These are phyloP conservation scores for Craspedostauros australis DNA, from an alignment of 108 stramenopile species.

Conservation along the genomic window DNA sequence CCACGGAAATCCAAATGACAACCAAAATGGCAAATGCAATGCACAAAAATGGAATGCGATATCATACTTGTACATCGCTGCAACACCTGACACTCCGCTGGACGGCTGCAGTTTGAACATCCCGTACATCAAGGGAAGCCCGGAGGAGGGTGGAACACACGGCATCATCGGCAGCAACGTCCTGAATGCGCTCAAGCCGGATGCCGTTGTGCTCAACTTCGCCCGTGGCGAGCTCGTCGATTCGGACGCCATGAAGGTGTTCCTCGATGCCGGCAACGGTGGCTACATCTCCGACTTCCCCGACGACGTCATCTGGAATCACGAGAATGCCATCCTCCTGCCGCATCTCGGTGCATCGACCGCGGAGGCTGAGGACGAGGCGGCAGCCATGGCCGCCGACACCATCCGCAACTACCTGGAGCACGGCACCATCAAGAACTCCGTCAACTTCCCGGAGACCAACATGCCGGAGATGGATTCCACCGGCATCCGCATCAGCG, in stretches of 20 bases:
- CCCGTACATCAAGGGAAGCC: constrained; percentile 60
- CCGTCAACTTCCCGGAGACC: constrained; percentile 67
- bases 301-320: constrained; percentile 49
- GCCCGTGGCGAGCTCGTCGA: constrained; percentile 83
- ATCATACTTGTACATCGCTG: too few relatives aligned
- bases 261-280: constrained; percentile 51
- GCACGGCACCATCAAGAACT: constrained; percentile 50
- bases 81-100: too few relatives aligned
- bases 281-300: constrained; percentile 62
- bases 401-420: constrained; percentile 59
- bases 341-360: constrained; percentile 84
- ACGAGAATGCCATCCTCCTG: constrained; percentile 56
- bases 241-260: constrained; percentile 62
- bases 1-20: too few relatives aligned
- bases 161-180: constrained; percentile 56
- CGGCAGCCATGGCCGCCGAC: constrained; percentile 62
- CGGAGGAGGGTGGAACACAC: constrained; percentile 54
- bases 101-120: constrained; percentile 47
- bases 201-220: constrained; percentile 79
- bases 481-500: constrained; percentile 35
- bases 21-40: too few relatives aligned
- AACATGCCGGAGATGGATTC: constrained; percentile 19
- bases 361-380: constrained; percentile 70
- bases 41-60: too few relatives aligned
- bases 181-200: constrained; percentile 51